These are phyloP conservation scores for Saccharomycopsis oosterbeekiorum DNA, from an alignment of 805 yeast species.

Conservation along the genomic window DNA sequence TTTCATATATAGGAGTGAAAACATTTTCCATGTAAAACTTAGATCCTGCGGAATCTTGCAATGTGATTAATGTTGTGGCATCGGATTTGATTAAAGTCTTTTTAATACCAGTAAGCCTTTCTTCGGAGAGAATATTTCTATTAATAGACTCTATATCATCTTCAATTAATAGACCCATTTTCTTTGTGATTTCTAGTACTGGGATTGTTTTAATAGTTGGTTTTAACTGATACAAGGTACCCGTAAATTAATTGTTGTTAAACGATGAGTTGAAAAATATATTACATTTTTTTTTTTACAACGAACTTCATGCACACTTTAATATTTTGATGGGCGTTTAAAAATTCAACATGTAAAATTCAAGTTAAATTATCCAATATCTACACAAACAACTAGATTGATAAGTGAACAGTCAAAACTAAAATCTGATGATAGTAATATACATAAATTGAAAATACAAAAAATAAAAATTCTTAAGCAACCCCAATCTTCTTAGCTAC, in stretches of 20 bases:
- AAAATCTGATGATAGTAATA: background rate
- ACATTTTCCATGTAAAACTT: slow-evolving; percentile 4
- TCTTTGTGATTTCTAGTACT: background rate
- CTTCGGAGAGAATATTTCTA: background rate
- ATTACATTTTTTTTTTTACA: background rate
- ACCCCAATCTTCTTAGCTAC: slow-evolving; percentile 15
- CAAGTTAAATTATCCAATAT: background rate
- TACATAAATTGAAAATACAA: background rate
- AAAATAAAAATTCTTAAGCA: background rate
- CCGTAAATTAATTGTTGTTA: background rate
- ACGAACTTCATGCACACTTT: background rate
- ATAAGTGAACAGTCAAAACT: no score
- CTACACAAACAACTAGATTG: no score
- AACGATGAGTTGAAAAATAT: background rate
- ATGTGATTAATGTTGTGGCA: background rate
- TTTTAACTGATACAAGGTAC: no score
- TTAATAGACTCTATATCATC: background rate
- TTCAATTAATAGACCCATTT: background rate
- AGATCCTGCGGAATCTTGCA: background rate
- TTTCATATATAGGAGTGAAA: slow-evolving; percentile 22
- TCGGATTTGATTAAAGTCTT: slow-evolving; percentile 9
- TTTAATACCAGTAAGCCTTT: slow-evolving; percentile 1
- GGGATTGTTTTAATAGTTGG: background rate
- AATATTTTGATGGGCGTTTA: background rate
- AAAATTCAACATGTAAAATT: background rate